Conservation (phyloP, 495 filamentous ascomycete genomes). For the Massariosphaeria phaeospora region DNA sequence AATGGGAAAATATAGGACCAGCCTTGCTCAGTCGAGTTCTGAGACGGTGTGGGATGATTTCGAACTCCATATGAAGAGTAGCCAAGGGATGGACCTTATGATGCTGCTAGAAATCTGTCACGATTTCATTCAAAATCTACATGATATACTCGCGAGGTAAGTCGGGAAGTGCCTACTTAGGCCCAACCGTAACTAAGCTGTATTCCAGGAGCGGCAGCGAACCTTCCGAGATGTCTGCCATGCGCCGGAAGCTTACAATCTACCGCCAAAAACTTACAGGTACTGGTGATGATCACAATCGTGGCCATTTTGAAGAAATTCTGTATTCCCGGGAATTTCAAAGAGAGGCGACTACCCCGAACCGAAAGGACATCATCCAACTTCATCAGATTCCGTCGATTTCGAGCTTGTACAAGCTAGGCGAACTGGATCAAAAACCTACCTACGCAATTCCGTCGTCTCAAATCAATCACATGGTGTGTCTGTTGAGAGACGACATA, state of each 20-base stretch:
- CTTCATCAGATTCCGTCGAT: slow-evolving; percentile 20
- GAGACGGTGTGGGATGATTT: slow-evolving; percentile 25
- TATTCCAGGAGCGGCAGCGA: slow-evolving; percentile 10
- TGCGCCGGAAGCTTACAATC: slow-evolving; percentile 12
- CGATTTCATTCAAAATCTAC: slow-evolving; percentile 13
- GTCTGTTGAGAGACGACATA: slow-evolving; percentile 23
- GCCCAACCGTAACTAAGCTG: not conserved
- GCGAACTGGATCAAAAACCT: slow-evolving; percentile 14
- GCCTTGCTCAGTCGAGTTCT: not conserved
- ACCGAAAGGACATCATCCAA: slow-evolving; percentile 9
- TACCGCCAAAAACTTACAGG: slow-evolving; percentile 22
- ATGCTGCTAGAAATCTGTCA: slow-evolving; percentile 12
- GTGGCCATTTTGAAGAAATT: slow-evolving; percentile 15
- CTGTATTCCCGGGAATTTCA: slow-evolving; percentile 20
- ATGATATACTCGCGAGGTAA: slow-evolving; percentile 10
- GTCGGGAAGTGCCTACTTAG: not conserved
- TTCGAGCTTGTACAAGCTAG: slow-evolving; percentile 18
- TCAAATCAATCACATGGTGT: slow-evolving; percentile 11
- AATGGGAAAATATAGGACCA: slow-evolving; percentile 4
- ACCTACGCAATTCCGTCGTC: slow-evolving; percentile 9
- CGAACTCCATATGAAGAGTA: slow-evolving; percentile 17
- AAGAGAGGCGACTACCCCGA: not conserved
- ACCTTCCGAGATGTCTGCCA: slow-evolving; percentile 18
- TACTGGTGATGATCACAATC: not conserved
- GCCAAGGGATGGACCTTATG: slow-evolving; percentile 13